Conservation (phyloP, 106 monocot genomes). For the Iris macrosiphon region DNA sequence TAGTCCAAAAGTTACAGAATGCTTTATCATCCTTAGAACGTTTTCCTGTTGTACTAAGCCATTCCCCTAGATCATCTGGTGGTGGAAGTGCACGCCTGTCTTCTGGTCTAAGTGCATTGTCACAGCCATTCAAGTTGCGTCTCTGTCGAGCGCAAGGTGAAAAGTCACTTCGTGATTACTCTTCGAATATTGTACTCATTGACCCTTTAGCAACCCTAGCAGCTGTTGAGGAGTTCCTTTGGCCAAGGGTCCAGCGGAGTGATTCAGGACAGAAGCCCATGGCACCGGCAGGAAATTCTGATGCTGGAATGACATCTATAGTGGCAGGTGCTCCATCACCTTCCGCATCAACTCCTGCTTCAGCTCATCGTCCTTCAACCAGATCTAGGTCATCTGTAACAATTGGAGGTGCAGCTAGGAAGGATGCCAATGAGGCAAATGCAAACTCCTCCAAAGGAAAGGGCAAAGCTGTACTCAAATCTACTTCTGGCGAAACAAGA, state of each 20-base stretch:
- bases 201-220: slow-evolving; percentile 91
- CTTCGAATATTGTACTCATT: slow-evolving; percentile 91
- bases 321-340: slow-evolving; percentile 44
- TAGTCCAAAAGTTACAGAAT: slow-evolving; percentile 93
- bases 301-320: slow-evolving; percentile 28
- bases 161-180: slow-evolving; percentile 95
- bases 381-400: slow-evolving; percentile 66
- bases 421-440: slow-evolving; percentile 53
- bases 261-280: slow-evolving; percentile 61
- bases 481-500: slow-evolving; percentile 49
- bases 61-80: slow-evolving; percentile 64
- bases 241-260: slow-evolving; percentile 82
- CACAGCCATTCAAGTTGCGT: slow-evolving; percentile 88
- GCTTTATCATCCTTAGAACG: slow-evolving; percentile 92
- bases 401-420: slow-evolving; percentile 44
- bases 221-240: slow-evolving; percentile 94
- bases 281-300: slow-evolving; percentile 41
- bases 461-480: slow-evolving; percentile 86
- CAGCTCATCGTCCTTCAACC: slow-evolving; percentile 57
- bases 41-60: slow-evolving; percentile 93
- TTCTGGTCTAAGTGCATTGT: slow-evolving; percentile 71
- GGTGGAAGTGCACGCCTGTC: slow-evolving; percentile 66
- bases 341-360: slow-evolving; percentile 37
- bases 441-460: slow-evolving; percentile 70
- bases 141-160: slow-evolving; percentile 84